Conservation (phyloP, 441 rosid genomes). For the Melastoma candidum region DNA sequence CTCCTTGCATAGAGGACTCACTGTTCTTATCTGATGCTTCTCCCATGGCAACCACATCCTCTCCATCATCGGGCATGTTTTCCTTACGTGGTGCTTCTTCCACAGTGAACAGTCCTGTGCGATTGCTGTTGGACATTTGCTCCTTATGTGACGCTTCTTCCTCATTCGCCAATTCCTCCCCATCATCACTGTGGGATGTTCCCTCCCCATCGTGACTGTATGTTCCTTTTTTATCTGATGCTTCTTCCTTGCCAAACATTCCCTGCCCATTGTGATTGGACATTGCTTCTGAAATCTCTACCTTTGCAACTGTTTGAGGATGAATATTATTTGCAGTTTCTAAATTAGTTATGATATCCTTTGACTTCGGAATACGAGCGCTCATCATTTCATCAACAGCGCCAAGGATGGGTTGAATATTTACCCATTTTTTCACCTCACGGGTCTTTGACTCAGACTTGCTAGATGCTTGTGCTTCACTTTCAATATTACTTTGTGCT, state of each 20-base stretch:
- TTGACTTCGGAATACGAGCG: conserved; percentile 35
- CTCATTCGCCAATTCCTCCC: too few species aligned
- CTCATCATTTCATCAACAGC: conserved; percentile 51
- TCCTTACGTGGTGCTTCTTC: too few species aligned
- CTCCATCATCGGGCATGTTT: too few species aligned
- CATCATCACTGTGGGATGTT: too few species aligned
- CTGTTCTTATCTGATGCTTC: conserved; percentile 19
- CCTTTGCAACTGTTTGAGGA: conserved; percentile 24
- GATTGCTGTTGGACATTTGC: too few species aligned
- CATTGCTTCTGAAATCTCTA: conserved; percentile 20
- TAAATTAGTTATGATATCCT: conserved; percentile 20
- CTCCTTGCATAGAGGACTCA: conserved; percentile 16
- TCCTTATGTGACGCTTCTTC: too few species aligned
- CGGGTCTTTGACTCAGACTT: conserved; percentile 21
- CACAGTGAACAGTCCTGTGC: too few species aligned
- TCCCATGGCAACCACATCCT: conserved; percentile 15
- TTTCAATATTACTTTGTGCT: conserved; percentile 16
- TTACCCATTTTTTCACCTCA: conserved; percentile 36
- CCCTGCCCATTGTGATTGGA: conserved; percentile 31
- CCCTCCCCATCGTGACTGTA: conserved; percentile 26
- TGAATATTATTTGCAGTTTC: conserved; percentile 15
- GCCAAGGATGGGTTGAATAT: conserved; percentile 37
- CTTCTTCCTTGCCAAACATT: conserved; percentile 12
- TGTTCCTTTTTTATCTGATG: conserved; percentile 19
- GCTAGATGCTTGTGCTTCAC: conserved; percentile 23